A percentile compares a stretch with the other conserved stretches of the same genome.
phyloP scores from a whole-genome alignment of 352 stramenopile species.

The Pythium volutum region DNA sequence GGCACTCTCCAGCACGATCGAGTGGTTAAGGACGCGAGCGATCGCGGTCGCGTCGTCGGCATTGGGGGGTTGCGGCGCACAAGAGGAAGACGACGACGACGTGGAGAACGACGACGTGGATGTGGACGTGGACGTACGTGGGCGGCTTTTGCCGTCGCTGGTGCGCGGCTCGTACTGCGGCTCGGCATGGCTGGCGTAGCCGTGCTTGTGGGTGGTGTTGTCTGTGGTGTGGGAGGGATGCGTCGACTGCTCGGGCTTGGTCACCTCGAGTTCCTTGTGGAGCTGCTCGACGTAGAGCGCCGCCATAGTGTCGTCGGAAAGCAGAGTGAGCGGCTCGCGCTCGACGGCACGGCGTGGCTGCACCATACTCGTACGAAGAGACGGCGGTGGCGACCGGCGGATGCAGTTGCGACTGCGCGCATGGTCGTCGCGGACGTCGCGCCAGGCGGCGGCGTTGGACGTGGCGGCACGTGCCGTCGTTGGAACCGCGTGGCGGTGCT shows the following conservation, averaged over 20 bases:
- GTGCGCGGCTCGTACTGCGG: constrained; percentile 11
- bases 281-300: constrained; percentile 21
- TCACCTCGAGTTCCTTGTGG: not conserved
- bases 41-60: constrained; percentile 2
- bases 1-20: constrained; percentile 12
- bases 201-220: not conserved
- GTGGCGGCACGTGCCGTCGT: not conserved
- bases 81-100: too few species aligned
- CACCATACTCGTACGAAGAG: not conserved
- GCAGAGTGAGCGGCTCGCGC: constrained; percentile 15
- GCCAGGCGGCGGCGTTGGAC: not conserved
- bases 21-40: constrained; percentile 1
- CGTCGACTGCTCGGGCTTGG: not conserved
- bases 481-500: not conserved
- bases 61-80: not conserved
- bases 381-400: not conserved
- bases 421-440: not conserved
- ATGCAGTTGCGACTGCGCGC: not conserved
- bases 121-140: constrained; percentile 28
- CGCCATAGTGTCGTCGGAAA: constrained; percentile 13
- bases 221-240: not conserved
- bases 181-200: not conserved
- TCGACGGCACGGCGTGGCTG: constrained; percentile 12
- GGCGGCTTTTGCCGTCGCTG: constrained; percentile 14
- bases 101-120: constrained; percentile 17